phyloP scores from a whole-genome alignment of 768 basidiomycete species.

The Pleurotus eryngii region DNA sequence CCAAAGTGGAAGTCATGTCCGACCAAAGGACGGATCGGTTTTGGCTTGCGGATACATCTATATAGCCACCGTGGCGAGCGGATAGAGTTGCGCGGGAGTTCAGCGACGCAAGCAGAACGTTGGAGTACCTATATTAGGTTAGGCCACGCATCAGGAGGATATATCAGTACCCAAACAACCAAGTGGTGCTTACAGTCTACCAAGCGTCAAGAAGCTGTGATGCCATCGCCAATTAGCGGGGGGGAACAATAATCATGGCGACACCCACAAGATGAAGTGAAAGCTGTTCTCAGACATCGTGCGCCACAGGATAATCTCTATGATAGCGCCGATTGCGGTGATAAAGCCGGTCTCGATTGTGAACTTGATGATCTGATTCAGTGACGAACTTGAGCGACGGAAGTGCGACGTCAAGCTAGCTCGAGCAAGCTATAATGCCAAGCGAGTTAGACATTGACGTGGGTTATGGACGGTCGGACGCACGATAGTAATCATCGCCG shows the following conservation, averaged over 20 bases:
- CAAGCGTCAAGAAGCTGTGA: constrained; percentile 1
- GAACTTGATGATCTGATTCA: constrained; percentile 3
- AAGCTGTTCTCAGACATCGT: constrained; percentile 8
- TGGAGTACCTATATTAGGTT: constrained; percentile 5
- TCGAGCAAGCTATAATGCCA: not conserved
- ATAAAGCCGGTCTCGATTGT: constrained; percentile 12
- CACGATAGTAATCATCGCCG: constrained; percentile 16
- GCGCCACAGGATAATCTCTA: constrained; percentile 10
- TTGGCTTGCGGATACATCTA: not conserved
- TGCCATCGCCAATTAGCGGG: not conserved
- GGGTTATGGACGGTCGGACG: not conserved
- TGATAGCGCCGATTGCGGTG: constrained; percentile 8
- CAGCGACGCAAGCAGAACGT: constrained; percentile 9
- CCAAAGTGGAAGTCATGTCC: not conserved
- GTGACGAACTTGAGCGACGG: not conserved
- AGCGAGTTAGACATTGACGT: not conserved
- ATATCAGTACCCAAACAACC: not conserved
- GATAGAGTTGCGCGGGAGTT: constrained; percentile 2
- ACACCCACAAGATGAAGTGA: constrained; percentile 10
- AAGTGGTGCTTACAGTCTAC: constrained; percentile 2
- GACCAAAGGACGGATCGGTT: not conserved
- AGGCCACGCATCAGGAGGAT: not conserved
- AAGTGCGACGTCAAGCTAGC: not conserved
- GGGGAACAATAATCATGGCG: not conserved
- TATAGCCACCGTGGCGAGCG: not conserved